These are phyloP conservation scores for Monilinia polystroma DNA, from an alignment of 2,329 filamentous ascomycete genomes.

Conservation along the genomic window DNA sequence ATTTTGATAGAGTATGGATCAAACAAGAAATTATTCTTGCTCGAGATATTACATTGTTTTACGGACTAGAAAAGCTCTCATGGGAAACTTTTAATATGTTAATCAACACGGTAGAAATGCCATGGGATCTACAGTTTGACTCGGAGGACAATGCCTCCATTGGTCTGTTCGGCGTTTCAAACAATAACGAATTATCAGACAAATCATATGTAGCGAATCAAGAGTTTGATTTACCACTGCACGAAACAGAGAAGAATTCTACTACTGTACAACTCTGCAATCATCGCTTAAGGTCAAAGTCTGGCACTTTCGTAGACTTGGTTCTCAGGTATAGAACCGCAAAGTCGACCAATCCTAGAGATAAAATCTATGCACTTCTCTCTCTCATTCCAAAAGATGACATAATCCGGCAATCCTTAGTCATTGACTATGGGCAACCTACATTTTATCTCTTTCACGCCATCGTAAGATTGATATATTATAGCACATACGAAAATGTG, in stretches of 20 bases:
- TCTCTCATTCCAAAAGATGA: constrained; percentile 12
- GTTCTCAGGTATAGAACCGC: constrained; percentile 2
- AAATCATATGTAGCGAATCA: background rate
- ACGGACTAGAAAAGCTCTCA: constrained; percentile 2
- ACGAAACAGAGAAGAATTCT: background rate
- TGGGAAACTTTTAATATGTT: constrained; percentile 1
- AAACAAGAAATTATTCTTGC: constrained; percentile 19
- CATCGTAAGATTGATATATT: background rate
- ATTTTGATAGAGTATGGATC: constrained; percentile 17
- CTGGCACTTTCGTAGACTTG: background rate
- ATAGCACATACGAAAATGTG: background rate
- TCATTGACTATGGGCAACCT: constrained; percentile 6
- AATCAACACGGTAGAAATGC: background rate
- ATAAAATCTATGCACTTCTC: constrained; percentile 21
- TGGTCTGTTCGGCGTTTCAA: background rate
- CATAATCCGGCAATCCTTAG: background rate
- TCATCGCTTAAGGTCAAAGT: background rate
- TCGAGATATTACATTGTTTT: constrained; percentile 1
- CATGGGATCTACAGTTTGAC: background rate
- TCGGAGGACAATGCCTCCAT: background rate
- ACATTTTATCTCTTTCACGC: constrained; percentile 5
- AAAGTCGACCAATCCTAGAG: constrained; percentile 6
- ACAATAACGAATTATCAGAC: background rate
- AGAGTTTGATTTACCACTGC: background rate
- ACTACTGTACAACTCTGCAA: constrained; percentile 1